phyloP scores from a whole-genome alignment of 2,329 filamentous ascomycete species.

The Xylariaceae sp. region DNA sequence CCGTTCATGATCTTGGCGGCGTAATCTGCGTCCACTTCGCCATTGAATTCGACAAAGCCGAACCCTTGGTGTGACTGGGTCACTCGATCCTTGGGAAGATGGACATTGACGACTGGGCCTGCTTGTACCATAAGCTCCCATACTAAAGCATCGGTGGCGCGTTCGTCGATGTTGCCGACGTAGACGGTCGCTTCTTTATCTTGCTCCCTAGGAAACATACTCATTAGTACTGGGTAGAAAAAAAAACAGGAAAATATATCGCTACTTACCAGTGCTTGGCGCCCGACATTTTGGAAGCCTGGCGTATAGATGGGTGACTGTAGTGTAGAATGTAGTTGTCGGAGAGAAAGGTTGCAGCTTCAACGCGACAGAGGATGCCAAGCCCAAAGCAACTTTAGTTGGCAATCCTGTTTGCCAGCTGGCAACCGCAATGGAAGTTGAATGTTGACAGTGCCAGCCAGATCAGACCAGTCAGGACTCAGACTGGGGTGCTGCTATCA shows the following conservation, averaged over 20 bases:
- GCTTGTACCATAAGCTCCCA: conserved; percentile 99
- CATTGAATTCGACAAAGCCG: conserved; percentile 97
- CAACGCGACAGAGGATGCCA: neutral
- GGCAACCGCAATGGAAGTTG: neutral
- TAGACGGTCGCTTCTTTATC: conserved; percentile 98
- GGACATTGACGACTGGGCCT: conserved; percentile 94
- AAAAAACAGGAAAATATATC: neutral
- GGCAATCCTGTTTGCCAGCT: neutral
- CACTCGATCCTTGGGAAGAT: conserved; percentile 96
- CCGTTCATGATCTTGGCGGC: conserved; percentile 95
- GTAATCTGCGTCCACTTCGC: conserved; percentile 93
- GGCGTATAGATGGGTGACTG: neutral
- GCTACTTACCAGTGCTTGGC: conserved; percentile 34
- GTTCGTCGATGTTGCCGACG: conserved; percentile 96
- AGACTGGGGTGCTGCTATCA: neutral
- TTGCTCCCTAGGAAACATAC: conserved; percentile 62
- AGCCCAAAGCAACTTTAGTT: neutral
- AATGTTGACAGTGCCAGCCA: neutral
- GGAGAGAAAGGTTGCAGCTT: neutral
- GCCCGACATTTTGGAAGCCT: conserved; percentile 36
- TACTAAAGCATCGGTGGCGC: conserved; percentile 80
- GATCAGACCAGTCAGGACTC: neutral
- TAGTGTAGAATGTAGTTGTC: neutral
- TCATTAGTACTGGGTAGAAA: neutral
- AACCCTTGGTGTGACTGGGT: conserved; percentile 96